Evolutionary conservation across 768 basidiomycete species (phyloP), one percentile per base, ranked within the genome.

Genomic region (Mycena rebaudengoi): DNA sequence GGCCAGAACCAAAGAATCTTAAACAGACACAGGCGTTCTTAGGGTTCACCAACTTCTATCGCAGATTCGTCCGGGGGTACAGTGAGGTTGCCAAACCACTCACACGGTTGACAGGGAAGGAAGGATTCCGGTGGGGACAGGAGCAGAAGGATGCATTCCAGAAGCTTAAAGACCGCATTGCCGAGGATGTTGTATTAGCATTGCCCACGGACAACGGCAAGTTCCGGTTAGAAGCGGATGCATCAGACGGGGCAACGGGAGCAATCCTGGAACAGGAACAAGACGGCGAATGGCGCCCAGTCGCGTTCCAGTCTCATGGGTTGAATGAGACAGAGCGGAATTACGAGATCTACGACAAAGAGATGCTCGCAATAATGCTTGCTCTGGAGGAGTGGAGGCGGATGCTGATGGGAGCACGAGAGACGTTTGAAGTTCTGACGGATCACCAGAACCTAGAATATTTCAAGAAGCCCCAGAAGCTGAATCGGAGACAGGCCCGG

Each of bases 271-370:
- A 16, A 12, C 46, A 51, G 16, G 20, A 58, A 29, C 46, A 58
- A 29, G 39, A 65, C 8, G 50, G 29, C 7, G n/a, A 53, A 16
- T 65, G 54, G 43, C 32, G 45, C n/a, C 64, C 65, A 13, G 30
- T 65, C 12, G 67, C 40, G 5, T 68, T 68, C 51, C 28, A n/a
- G 32, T 58, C 59, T 8, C 52, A 53, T 23, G 26, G 45, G 7
- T 30, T 65, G 6, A 66, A 59, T 18, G 46, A 46, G n/a, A 33
- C 63, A 1, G 49, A 64, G 39, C 49, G 50, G 8, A 62, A 68
- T 49, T 68, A 62, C 63, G 48, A 62, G 50, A 70, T 66, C 39
- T 60, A 70, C 33, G 68, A 70, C 29, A 59, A 63, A 39, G 68
- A 69, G 37, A 58, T 66, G 43, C 60, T 70, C 40, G 59, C 64